phyloP scores from a whole-genome alignment of 129 eudicot species.

The Arctium minus region DNA sequence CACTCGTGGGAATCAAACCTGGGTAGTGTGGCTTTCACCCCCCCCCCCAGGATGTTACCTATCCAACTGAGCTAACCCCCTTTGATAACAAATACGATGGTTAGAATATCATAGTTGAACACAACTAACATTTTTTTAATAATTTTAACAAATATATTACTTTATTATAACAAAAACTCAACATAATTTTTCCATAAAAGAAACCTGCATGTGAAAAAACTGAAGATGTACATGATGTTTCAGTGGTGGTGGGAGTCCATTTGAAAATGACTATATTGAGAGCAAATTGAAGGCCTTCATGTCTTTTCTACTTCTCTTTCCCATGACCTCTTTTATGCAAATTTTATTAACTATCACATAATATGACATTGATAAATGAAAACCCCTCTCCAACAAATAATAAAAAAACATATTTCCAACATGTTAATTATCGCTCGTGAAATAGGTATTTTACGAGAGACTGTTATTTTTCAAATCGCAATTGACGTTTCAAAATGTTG shows the following conservation, averaged over 20 bases:
- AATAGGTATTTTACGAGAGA: not conserved
- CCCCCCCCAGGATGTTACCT: no score
- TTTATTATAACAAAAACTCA: not conserved
- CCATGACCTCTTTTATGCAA: conserved; percentile 15
- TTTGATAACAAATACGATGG: no score
- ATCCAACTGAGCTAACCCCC: no score
- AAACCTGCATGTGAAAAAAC: conserved; percentile 26
- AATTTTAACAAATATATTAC: not conserved
- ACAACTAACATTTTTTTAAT: not conserved
- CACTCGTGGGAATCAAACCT: no score
- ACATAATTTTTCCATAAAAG: not conserved
- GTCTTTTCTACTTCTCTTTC: conserved; percentile 23
- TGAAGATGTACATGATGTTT: conserved; percentile 22
- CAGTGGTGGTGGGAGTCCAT: conserved; percentile 37
- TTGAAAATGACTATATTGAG: conserved; percentile 9
- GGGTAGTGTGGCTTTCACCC: no score
- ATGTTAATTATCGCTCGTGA: not conserved
- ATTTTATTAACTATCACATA: conserved; percentile 17
- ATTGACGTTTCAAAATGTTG: not conserved
- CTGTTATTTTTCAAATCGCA: not conserved
- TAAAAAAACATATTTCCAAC: no score
- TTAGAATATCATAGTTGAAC: no score
- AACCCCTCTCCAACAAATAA: no score
- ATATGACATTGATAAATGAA: not conserved
- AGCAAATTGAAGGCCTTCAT: conserved; percentile 26